Evolutionary conservation across 768 basidiomycete species (phyloP).

Genomic region (Dentipellis fragilis): DNA sequence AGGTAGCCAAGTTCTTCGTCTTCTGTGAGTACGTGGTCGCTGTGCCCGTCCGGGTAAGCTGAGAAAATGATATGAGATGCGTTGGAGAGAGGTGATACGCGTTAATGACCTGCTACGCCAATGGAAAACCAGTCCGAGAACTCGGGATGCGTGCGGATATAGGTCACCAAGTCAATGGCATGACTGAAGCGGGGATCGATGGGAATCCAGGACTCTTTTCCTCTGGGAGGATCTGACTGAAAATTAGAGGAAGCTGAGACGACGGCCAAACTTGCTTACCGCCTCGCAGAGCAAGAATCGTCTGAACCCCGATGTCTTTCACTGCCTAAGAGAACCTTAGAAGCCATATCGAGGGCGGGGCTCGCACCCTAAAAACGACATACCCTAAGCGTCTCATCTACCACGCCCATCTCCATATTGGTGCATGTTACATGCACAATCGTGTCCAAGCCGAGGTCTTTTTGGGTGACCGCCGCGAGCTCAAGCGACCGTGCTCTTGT

Average conservation of each 20-base stretch:
- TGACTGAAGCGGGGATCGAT: conserved; percentile 76
- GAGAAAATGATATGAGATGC: conserved; percentile 3
- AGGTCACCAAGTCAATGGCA: conserved; percentile 83
- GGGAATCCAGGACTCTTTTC: conserved; percentile 88
- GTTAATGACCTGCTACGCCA: conserved; percentile 75
- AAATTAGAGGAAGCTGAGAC: not conserved
- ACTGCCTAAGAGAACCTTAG: conserved; percentile 42
- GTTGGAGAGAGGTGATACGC: not conserved
- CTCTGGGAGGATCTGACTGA: conserved; percentile 76
- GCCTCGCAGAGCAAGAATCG: conserved; percentile 87
- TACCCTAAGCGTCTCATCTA: conserved; percentile 81
- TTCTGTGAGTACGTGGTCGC: conserved; percentile 48
- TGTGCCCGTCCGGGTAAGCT: conserved; percentile 91
- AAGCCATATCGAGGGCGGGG: not conserved
- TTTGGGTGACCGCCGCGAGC: conserved; percentile 69
- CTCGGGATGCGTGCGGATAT: conserved; percentile 70
- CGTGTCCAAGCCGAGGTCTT: conserved; percentile 70
- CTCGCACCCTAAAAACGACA: conserved; percentile 16
- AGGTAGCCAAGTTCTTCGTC: conserved; percentile 60
- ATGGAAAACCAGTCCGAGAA: conserved; percentile 84
- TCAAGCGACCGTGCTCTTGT: conserved; percentile 85
- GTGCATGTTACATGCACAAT: conserved; percentile 95
- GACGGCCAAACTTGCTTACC: conserved; percentile 33
- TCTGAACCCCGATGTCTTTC: conserved; percentile 74
- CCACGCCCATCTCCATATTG: conserved; percentile 84